Evolutionary conservation across 768 basidiomycete species (phyloP), one percentile per base, ranked within the genome.

Genomic region (Mycena amicta): DNA sequence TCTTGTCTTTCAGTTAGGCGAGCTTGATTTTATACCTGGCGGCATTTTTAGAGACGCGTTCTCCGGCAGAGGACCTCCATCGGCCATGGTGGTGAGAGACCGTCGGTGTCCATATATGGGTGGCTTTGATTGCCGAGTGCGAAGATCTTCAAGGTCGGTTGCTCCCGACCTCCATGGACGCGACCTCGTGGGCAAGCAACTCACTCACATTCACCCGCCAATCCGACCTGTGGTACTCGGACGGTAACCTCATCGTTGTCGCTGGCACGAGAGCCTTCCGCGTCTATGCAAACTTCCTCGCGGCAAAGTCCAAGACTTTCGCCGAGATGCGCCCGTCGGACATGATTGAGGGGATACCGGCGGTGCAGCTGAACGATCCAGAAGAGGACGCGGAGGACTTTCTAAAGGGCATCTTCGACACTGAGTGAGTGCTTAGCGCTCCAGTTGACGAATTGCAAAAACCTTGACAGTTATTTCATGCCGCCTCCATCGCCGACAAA

Each of bases 331-430:
- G 28, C 16, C 50, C 50, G n/a, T 4, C 46, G 23, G 55, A 57
- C 23, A 20, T 37, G 25, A 39, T 51, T 30, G 59, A 60, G 30
- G 56, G 56, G 15, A 13, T 49, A 5, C 54, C 53, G 5, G 41
- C 53, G 12, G 59, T 60, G 29, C 54, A 27, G 12, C 29, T 60
- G 30, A 22, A 33, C 26, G 59, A 60, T 30, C 12, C 20, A 15
- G 46, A 40, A 3, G 59, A 56, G 15, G 53, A 55, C 28, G 22
- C 50, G 41, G 59, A 56, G 28, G 4, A n/a, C 8, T 56, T 56
- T 12, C 29, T 56, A 11, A 40, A 50, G 33, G 46, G 28, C 11
- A 18, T 56, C 5, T 31, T 37, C 28, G 39, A 56, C 22, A 18
- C 41, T 4, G 46, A 46, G 55, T 50, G 27, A 15, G 33, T 50